Evolutionary conservation across 441 rosid species (phyloP).

Genomic region (Iberis amara): DNA sequence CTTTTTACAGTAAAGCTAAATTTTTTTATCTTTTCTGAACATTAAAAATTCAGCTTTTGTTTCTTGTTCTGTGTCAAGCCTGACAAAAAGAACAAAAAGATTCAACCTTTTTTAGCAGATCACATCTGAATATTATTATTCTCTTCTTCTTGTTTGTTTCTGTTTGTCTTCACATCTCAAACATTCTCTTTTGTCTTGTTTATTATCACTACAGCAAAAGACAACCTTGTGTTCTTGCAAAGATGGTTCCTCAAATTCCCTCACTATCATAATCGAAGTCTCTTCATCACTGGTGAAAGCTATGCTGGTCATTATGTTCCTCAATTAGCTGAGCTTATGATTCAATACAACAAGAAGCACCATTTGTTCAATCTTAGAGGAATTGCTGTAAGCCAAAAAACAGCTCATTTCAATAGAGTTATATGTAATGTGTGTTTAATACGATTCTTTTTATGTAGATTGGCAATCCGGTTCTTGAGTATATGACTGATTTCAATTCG

Average conservation of each 20-base stretch:
- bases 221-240: slow-evolving; percentile 86
- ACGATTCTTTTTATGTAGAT: slow-evolving; percentile 38
- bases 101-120: slow-evolving; percentile 30
- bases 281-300: slow-evolving; percentile 92
- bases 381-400: slow-evolving; percentile 61
- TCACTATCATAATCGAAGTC: slow-evolving; percentile 78
- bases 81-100: slow-evolving; percentile 43
- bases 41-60: slow-evolving; percentile 19
- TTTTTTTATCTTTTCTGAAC: too few species aligned
- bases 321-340: slow-evolving; percentile 80
- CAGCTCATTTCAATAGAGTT: neutral
- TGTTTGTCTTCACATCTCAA: slow-evolving; percentile 23
- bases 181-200: slow-evolving; percentile 27
- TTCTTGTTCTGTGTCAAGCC: slow-evolving; percentile 36
- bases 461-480: slow-evolving; percentile 88
- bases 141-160: slow-evolving; percentile 21
- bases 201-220: slow-evolving; percentile 57
- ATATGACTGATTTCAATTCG: slow-evolving; percentile 79
- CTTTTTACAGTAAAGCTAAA: too few species aligned
- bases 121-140: slow-evolving; percentile 26
- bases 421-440: neutral
- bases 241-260: slow-evolving; percentile 89
- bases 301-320: slow-evolving; percentile 98
- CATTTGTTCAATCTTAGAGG: slow-evolving; percentile 82
- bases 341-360: slow-evolving; percentile 67